These are phyloP conservation scores for Yamadazyma takamatsuzukensis DNA, from an alignment of 805 yeast genomes.

Conservation along the genomic window DNA sequence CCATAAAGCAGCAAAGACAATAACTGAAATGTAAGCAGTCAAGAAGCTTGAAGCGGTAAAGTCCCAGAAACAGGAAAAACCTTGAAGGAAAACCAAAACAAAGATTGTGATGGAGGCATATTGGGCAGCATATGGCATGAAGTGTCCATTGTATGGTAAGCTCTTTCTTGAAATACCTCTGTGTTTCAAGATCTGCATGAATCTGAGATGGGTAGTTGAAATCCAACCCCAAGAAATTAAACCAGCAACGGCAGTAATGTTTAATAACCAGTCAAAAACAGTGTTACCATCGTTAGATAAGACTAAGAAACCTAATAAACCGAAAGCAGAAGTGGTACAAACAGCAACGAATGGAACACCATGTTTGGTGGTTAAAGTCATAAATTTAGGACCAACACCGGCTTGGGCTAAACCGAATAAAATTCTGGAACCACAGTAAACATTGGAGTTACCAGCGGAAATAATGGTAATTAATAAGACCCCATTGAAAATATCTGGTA, in stretches of 20 bases:
- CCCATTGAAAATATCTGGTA: conserved; percentile 71
- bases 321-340: conserved; percentile 54
- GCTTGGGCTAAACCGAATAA: conserved; percentile 62
- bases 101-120: conserved; percentile 54
- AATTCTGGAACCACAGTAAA: conserved; percentile 69
- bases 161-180: conserved; percentile 66
- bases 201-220: conserved; percentile 61
- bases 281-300: conserved; percentile 48
- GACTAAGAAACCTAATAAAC: conserved; percentile 61
- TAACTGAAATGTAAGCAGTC: conserved; percentile 67
- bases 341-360: conserved; percentile 68
- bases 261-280: conserved; percentile 70
- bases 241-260: conserved; percentile 76
- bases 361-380: conserved; percentile 43
- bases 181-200: conserved; percentile 58
- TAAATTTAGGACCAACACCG: conserved; percentile 53
- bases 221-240: conserved; percentile 71
- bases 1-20: conserved; percentile 57
- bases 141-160: conserved; percentile 70
- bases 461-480: conserved; percentile 62
- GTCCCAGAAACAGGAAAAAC: conserved; percentile 59
- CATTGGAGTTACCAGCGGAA: conserved; percentile 78
- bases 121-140: conserved; percentile 66
- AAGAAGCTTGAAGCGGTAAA: conserved; percentile 57
- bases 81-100: conserved; percentile 66